Conservation (phyloP, 768 basidiomycete species). For the Suillus sp. region DNA sequence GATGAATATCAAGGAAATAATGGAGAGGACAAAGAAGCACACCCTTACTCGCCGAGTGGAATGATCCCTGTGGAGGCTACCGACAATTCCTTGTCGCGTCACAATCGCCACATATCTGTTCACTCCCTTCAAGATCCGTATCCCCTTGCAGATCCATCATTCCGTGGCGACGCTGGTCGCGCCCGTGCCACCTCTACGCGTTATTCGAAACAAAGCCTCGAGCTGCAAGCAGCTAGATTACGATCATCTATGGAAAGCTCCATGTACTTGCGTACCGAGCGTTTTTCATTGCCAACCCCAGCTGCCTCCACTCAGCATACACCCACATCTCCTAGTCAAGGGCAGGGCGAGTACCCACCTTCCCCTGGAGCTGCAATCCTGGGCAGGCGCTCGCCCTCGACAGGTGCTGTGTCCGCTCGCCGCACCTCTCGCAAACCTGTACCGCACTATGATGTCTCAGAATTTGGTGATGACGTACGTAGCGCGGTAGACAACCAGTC, state of each 20-base stretch:
- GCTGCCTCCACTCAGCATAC: slow-evolving; percentile 19
- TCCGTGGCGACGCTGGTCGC: slow-evolving; percentile 12
- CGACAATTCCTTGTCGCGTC: slow-evolving; percentile 19
- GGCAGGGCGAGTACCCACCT: slow-evolving; percentile 34
- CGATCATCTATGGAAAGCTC: slow-evolving; percentile 35
- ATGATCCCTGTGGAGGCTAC: slow-evolving; percentile 24
- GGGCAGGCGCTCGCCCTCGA: slow-evolving; percentile 32
- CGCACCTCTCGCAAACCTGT: slow-evolving; percentile 56
- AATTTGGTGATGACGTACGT: slow-evolving; percentile 24
- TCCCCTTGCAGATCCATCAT: slow-evolving; percentile 15
- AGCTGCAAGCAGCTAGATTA: slow-evolving; percentile 35
- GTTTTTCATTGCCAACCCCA: slow-evolving; percentile 31
- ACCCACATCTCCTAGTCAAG: slow-evolving; percentile 21
- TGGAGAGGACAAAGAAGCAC: slow-evolving; percentile 28
- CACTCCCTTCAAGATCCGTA: slow-evolving; percentile 20
- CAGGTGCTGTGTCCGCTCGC: slow-evolving; percentile 28
- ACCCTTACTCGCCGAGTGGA: slow-evolving; percentile 16
- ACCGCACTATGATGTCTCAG: slow-evolving; percentile 48
- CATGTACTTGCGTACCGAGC: slow-evolving; percentile 27
- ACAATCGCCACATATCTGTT: slow-evolving; percentile 23
- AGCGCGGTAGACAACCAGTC: slow-evolving; percentile 24
- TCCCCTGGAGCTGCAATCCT: slow-evolving; percentile 25
- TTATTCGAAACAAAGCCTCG: slow-evolving; percentile 24
- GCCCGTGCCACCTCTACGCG: slow-evolving; percentile 15
- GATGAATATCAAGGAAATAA: slow-evolving; percentile 20